Evolutionary conservation across 73 alveolate genomes (phyloP), one percentile per base, ranked within the genome.

Genomic region (Symbiodinium pilosum): DNA sequence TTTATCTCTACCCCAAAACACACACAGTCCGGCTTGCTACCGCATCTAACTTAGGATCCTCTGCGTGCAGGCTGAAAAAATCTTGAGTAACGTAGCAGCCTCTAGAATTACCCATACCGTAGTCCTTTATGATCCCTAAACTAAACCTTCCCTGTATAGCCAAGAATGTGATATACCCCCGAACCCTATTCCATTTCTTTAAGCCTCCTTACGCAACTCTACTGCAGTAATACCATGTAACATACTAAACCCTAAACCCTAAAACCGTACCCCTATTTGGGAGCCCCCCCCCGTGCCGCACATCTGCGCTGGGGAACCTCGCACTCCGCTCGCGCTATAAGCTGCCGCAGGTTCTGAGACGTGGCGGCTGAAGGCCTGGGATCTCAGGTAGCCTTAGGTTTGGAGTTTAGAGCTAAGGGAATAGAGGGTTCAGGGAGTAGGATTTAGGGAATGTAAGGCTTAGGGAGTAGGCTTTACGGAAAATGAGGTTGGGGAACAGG

Each of bases 251-350:
- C 64, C 64, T 47, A 47, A 47, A 47, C 64, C 64, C 64, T 30
- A 3, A 21, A 4, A 12, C n/a, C n/a, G n/a, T n/a, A 54, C 26
- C 18, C 71, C 71, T 14, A 54, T 24, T 24, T 3, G 7, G 2
- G 71, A 6, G 64, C 16, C 16, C 16, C 8, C 24, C 24, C 24
- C 64, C 24, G 7, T 21, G 71, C n/a, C n/a, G n/a, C 26, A 14
- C 71, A 54, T 4, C n/a, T 4, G 26, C 71, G 26, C 26, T 24
- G 71, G 40, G 34, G 30, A 24, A 81, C 94, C 84, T 52, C 94
- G n/a, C 85, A 52, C 68, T 87, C 94, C 64, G 64, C 64, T 64
- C 84, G 84, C 20, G 94, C 94, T 41, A 87, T 87, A 68, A 87
- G 94, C 32, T 52, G 85, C 34, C 94, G 94, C 64, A 87, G 42